Conservation (phyloP, 2,329 filamentous ascomycete species). For the Dothideomycetidae sp. region DNA sequence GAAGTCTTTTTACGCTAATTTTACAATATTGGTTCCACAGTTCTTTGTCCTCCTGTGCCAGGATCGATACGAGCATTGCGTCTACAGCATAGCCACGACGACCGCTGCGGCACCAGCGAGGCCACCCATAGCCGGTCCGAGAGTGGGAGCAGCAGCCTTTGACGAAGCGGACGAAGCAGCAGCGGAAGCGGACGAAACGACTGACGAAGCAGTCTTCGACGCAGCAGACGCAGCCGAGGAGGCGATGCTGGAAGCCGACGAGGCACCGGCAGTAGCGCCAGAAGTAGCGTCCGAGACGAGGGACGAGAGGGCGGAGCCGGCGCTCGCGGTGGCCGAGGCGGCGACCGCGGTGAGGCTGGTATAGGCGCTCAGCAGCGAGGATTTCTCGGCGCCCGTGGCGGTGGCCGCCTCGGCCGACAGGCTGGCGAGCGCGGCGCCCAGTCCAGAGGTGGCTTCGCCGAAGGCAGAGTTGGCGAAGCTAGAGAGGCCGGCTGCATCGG, state of each 20-base stretch:
- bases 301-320: background rate
- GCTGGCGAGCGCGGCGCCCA: background rate
- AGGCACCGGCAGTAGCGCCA: background rate
- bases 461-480: slow-evolving; percentile 2
- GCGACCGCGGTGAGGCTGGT: background rate
- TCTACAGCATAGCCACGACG: slow-evolving; percentile 5
- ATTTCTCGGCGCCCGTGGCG: slow-evolving; percentile 3
- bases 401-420: slow-evolving; percentile 6
- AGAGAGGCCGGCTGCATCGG: slow-evolving; percentile 3
- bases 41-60: background rate
- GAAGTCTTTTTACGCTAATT: no score
- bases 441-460: background rate
- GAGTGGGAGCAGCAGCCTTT: background rate
- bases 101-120: slow-evolving; percentile 3
- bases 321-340: background rate
- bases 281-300: background rate
- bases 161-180: background rate
- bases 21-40: background rate
- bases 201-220: background rate
- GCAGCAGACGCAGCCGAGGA: background rate
- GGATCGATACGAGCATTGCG: no score
- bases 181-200: background rate
- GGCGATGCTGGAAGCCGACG: background rate
- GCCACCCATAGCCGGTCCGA: slow-evolving; percentile 4
- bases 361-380: slow-evolving; percentile 4